These are phyloP conservation scores for Metschnikowia picachoensis DNA, from an alignment of 805 yeast genomes.

Conservation along the genomic window DNA sequence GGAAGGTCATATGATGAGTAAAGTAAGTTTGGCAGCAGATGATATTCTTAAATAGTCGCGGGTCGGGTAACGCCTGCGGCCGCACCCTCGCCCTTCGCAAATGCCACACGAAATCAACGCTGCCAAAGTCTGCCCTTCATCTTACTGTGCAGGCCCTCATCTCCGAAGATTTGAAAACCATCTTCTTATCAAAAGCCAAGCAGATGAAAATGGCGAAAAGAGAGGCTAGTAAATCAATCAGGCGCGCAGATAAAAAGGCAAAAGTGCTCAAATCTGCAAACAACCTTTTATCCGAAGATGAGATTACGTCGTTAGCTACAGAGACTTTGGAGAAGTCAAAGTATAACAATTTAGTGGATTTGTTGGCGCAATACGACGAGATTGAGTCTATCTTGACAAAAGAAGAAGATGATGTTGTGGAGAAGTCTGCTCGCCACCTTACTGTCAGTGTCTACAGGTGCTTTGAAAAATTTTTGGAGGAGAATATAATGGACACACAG, in stretches of 20 bases:
- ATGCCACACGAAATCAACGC: background rate
- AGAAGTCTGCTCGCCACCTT: conserved; percentile 36
- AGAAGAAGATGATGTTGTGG: conserved; percentile 22
- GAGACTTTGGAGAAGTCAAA: conserved; percentile 43
- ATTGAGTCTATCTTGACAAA: conserved; percentile 18
- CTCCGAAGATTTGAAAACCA: conserved; percentile 1
- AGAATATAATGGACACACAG: conserved; percentile 29
- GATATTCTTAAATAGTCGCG: conserved; percentile 17
- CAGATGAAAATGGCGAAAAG: conserved; percentile 19
- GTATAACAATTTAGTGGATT: conserved; percentile 51
- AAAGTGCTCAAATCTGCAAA: conserved; percentile 5
- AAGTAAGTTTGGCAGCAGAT: conserved; percentile 12
- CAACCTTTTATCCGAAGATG: conserved; percentile 17
- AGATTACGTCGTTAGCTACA: conserved; percentile 22
- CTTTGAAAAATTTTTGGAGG: conserved; percentile 46
- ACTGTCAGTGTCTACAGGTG: conserved; percentile 41
- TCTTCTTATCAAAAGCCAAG: background rate
- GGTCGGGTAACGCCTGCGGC: conserved; percentile 22
- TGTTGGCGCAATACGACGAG: conserved; percentile 39
- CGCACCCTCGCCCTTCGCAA: background rate
- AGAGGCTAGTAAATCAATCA: conserved; percentile 9
- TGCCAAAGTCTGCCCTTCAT: background rate
- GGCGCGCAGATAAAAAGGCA: conserved; percentile 8
- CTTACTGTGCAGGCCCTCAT: conserved; percentile 10
- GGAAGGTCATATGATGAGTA: conserved; percentile 53